Percentiles rank a stretch among this genome's conserved stretches.
These are phyloP conservation scores for Rhodotorula sp. DNA, from an alignment of 1,284 basidiomycete genomes.

Conservation along the genomic window DNA sequence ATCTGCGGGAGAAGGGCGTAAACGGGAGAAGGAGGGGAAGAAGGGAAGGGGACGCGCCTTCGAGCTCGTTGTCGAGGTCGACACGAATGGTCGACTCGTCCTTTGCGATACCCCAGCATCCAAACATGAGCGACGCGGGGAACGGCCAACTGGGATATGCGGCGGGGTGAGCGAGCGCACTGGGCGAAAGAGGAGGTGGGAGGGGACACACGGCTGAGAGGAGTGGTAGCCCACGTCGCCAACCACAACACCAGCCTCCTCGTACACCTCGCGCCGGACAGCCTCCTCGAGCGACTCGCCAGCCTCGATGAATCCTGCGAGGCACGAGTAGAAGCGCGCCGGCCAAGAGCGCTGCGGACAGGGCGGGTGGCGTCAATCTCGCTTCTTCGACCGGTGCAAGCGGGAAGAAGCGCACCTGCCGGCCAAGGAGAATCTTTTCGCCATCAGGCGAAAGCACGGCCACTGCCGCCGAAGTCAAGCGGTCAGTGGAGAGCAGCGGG, in stretches of 20 bases:
- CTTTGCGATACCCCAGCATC: slow-evolving; percentile 40
- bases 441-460: slow-evolving; percentile 73
- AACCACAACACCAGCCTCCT: slow-evolving; percentile 87
- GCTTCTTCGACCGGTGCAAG: not conserved
- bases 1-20: slow-evolving; percentile 58
- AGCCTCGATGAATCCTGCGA: slow-evolving; percentile 86
- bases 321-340: slow-evolving; percentile 72
- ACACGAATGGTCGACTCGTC: slow-evolving; percentile 66
- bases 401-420: slow-evolving; percentile 49
- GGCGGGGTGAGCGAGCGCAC: not conserved
- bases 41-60: slow-evolving; percentile 59
- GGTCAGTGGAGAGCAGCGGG: not conserved
- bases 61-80: slow-evolving; percentile 95
- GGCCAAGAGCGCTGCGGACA: slow-evolving; percentile 46
- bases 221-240: slow-evolving; percentile 85
- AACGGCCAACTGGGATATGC: slow-evolving; percentile 41
- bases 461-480: slow-evolving; percentile 54
- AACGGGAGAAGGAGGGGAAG: too few relatives aligned
- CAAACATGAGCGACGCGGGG: slow-evolving; percentile 44
- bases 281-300: slow-evolving; percentile 96
- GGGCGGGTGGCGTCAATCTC: not conserved
- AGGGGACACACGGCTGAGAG: slow-evolving; percentile 60
- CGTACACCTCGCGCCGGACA: slow-evolving; percentile 88
- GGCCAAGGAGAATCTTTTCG: slow-evolving; percentile 79
- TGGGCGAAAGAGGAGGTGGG: slow-evolving; percentile 56